Conservation (phyloP, 169 alveolate species). For the Theileria orientalis region DNA sequence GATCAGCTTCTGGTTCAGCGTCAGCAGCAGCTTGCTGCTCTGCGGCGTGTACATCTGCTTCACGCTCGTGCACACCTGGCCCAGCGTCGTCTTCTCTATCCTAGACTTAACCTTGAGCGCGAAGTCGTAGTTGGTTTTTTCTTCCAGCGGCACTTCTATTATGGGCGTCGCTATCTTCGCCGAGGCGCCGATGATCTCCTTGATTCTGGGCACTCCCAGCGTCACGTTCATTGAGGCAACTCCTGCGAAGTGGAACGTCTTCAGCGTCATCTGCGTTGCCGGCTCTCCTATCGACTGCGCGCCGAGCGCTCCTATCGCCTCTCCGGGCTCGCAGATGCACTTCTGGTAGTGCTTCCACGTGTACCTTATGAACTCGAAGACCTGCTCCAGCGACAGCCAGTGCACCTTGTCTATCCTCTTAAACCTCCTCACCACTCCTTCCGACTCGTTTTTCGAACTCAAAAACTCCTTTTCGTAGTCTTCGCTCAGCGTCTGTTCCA, state of each 20-base stretch:
- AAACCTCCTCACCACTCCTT: conserved; percentile 2
- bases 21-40: conserved; percentile 86
- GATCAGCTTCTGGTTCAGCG: conserved; percentile 84
- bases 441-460: conserved; percentile 1
- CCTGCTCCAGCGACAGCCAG: conserved; percentile 76
- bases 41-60: conserved; percentile 89
- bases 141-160: conserved; percentile 84
- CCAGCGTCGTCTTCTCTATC: conserved; percentile 86
- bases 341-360: conserved; percentile 89
- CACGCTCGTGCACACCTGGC: conserved; percentile 81
- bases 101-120: conserved; percentile 89
- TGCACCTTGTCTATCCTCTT: conserved; percentile 44
- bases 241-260: conserved; percentile 99
- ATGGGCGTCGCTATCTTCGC: conserved; percentile 94
- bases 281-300: conserved; percentile 99
- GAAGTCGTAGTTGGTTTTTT: conserved; percentile 60
- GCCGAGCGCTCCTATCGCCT: conserved; percentile 99
- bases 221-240: conserved; percentile 98
- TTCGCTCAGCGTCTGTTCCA: not conserved
- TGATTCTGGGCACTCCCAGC: conserved; percentile 98
- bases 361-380: conserved; percentile 80
- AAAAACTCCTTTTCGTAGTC: conserved; percentile 13
- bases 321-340: conserved; percentile 96
- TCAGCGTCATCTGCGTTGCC: conserved; percentile 99
- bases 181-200: conserved; percentile 97